Base-by-base conservation (phyloP, 2,329 filamentous ascomycete species). In the Claviceps sp. region DNA sequence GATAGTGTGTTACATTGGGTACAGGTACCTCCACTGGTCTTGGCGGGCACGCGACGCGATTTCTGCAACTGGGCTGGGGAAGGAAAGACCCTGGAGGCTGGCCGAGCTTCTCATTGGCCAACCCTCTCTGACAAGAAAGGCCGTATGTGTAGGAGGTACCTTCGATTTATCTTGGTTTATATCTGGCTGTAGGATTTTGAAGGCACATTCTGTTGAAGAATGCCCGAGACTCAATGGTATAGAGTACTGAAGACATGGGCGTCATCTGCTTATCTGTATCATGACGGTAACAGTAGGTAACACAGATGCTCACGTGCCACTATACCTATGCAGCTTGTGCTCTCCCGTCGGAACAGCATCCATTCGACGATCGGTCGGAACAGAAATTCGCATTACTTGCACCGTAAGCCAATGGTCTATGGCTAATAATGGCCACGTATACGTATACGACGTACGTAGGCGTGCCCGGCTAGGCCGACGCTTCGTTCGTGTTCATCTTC, bases 401-500 rank as follows among this genome's bases (percentile, higher is more conserved):
- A 19, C 19, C 47, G 16, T 40, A n/a, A 40, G 17, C 47, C 37
- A 38, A 16, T 38, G 45, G 10, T 38, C 2, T 10, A 13, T 37
- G 45, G 13, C 10, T 13, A 14, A 26, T 22, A 22, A 22, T 38
- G 19, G 34, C 19, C 17, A 48, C 17, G 30, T 14, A 22, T 17
- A 17, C 46, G 6, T 24, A 13, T 48, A 26, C 24, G 24, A 30
- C 26, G 8, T 30, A 26, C 7, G 26, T 30, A 34, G 30, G 30
- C 30, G 30, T 34, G 30, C 13, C 34, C 37, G 37, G 37, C 46
- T 14, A n/a, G 19, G 47, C 7, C 40, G 37, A 48, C 37, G 46
- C 11, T 16, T 48, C 11, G 17, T 38, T 47, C 47, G 47, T 48
- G 37, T 48, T 82, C 83, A 10, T 47, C 44, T 30, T 17, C 81